Evolutionary conservation across 2,329 filamentous ascomycete species (phyloP).

Genomic region (Keithomyces neogunnii): DNA sequence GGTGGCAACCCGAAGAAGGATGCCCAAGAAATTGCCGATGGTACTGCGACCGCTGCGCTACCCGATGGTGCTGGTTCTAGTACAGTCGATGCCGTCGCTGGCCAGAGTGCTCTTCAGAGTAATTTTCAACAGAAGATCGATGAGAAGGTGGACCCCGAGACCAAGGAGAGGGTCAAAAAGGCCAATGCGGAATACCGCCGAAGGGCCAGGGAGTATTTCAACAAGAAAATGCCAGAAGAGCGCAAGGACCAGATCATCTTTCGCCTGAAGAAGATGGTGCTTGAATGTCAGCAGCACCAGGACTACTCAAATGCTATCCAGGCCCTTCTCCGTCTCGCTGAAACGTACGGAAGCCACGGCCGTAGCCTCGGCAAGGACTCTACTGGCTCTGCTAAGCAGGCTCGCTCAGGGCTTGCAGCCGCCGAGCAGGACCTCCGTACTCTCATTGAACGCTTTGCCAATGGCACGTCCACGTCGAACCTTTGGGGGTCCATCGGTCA

Average conservation of each 20-base stretch:
- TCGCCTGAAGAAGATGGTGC: constrained; percentile 93
- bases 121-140: constrained; percentile 49
- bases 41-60: constrained; percentile 47
- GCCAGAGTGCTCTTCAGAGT: constrained; percentile 22
- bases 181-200: constrained; percentile 34
- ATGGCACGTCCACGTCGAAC: constrained; percentile 82
- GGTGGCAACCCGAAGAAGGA: constrained; percentile 48
- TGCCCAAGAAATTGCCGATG: constrained; percentile 47
- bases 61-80: constrained; percentile 36
- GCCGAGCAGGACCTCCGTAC: constrained; percentile 73
- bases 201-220: constrained; percentile 64
- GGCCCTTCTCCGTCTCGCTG: constrained; percentile 74
- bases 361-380: constrained; percentile 56
- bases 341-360: constrained; percentile 74
- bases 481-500: constrained; percentile 76
- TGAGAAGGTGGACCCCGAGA: constrained; percentile 58
- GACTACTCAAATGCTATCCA: constrained; percentile 91
- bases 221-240: constrained; percentile 82
- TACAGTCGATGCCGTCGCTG: constrained; percentile 38
- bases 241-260: constrained; percentile 87
- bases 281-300: constrained; percentile 90
- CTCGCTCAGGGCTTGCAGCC: constrained; percentile 56
- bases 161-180: constrained; percentile 38
- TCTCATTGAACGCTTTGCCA: constrained; percentile 90
- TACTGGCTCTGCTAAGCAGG: constrained; percentile 62